Evolutionary conservation across 805 yeast genomes (phyloP).

Genomic region (Ogataea haglerorum): DNA sequence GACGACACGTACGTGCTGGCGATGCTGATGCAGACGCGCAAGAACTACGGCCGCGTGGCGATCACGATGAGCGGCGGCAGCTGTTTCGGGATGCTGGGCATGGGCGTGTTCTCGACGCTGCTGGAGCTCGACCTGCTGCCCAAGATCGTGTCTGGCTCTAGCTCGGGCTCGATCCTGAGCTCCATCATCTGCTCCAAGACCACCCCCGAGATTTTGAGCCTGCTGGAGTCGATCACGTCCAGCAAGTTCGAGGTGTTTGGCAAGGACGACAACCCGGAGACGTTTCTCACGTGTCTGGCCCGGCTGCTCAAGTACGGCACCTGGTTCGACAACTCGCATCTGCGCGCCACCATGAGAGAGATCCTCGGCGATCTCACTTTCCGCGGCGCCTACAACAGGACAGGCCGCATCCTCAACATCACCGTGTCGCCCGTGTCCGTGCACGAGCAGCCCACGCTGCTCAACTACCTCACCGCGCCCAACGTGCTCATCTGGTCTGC

Average conservation of each 20-base stretch:
- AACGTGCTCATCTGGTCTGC: slow-evolving; percentile 84
- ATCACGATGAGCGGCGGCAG: slow-evolving; percentile 95
- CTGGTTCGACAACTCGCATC: slow-evolving; percentile 74
- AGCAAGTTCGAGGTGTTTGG: slow-evolving; percentile 52
- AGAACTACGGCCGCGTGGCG: slow-evolving; percentile 92
- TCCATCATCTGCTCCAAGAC: slow-evolving; percentile 79
- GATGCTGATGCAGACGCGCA: slow-evolving; percentile 81
- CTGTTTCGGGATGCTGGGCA: slow-evolving; percentile 87
- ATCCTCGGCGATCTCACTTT: slow-evolving; percentile 89
- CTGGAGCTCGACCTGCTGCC: slow-evolving; percentile 76
- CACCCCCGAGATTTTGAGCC: slow-evolving; percentile 59
- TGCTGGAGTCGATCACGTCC: slow-evolving; percentile 61
- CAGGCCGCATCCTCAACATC: slow-evolving; percentile 88
- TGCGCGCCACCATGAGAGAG: slow-evolving; percentile 68
- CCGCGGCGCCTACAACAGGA: slow-evolving; percentile 89
- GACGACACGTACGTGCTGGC: slow-evolving; percentile 72
- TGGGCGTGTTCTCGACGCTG: slow-evolving; percentile 83
- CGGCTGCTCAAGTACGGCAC: slow-evolving; percentile 81
- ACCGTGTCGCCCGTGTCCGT: slow-evolving; percentile 90
- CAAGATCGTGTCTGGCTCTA: slow-evolving; percentile 84
- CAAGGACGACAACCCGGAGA: slow-evolving; percentile 47
- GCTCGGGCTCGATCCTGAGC: slow-evolving; percentile 95
- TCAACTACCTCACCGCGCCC: slow-evolving; percentile 78
- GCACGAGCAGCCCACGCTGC: slow-evolving; percentile 84
- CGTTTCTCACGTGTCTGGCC: slow-evolving; percentile 48